These are phyloP conservation scores for Oleoguttula mirabilis DNA, from an alignment of 495 filamentous ascomycete genomes.

Conservation along the genomic window DNA sequence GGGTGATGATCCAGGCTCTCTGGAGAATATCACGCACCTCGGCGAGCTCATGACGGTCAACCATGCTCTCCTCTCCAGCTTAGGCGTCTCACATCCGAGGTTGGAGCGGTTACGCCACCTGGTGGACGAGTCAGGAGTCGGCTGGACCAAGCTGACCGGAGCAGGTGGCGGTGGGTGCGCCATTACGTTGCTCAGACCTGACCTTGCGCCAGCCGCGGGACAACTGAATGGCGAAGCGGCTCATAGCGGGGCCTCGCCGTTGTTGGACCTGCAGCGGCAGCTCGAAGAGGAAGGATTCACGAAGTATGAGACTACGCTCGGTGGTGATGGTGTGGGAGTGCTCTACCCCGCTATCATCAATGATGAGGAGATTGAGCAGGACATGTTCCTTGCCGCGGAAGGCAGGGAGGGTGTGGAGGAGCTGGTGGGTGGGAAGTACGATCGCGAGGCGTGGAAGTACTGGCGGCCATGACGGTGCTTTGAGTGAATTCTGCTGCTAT, in stretches of 20 bases:
- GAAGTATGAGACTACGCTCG: constrained; percentile 76
- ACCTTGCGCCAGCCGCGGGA: constrained; percentile 11
- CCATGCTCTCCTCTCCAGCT: constrained; percentile 73
- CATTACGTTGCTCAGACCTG: constrained; percentile 74
- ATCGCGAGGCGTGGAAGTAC: constrained; percentile 83
- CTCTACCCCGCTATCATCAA: constrained; percentile 79
- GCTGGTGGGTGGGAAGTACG: constrained; percentile 42
- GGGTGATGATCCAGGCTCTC: constrained; percentile 40
- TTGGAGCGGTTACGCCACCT: constrained; percentile 86
- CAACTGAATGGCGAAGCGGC: constrained; percentile 15
- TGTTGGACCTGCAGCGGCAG: constrained; percentile 50
- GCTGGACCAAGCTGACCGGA: constrained; percentile 94
- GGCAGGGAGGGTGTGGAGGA: constrained; percentile 70
- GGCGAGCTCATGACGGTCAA: constrained; percentile 86
- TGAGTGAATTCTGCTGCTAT: no score
- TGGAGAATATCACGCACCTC: constrained; percentile 50
- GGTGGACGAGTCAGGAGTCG: constrained; percentile 77
- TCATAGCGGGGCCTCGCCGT: constrained; percentile 4
- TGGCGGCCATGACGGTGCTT: constrained; percentile 52
- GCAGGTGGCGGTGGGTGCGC: constrained; percentile 92
- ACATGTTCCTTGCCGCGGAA: constrained; percentile 74
- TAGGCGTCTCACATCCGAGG: constrained; percentile 88
- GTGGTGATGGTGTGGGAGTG: constrained; percentile 84
- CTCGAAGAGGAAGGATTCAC: constrained; percentile 66
- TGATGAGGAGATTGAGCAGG: constrained; percentile 82